Base-by-base conservation (phyloP, 345 rosid species). In the Durio zibethinus region DNA sequence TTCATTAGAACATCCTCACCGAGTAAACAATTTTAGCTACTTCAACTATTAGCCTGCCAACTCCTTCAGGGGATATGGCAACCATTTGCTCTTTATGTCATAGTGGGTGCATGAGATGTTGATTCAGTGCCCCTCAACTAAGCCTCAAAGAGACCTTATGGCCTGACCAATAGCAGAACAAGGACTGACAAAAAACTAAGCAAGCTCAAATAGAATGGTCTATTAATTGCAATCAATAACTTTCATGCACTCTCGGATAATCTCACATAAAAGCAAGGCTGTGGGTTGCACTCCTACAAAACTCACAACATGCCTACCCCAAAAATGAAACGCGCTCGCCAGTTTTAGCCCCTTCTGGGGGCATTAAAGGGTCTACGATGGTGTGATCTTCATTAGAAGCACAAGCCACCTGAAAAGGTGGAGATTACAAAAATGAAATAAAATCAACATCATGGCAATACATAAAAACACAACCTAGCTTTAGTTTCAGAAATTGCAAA, bases 361-460 rank as follows among this genome's bases (percentile, higher is more conserved):
- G 93, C 5, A 90, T 84, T 86, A 96, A 79, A 23, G 99, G 98
- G 77, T 96, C 97, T 25, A 91, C 97, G 27, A 75, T 71, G 0
- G 91, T 82, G 84, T 93, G 98, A 78, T 93, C 98, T 83, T 90
- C 94, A 64, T 62, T 92, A 45, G 98, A 93, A 83, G 99, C 97
- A 84, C 97, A 96, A 10, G 92, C 93, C 56, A 96, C 97, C 98
- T 96, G 89, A 69, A 45, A 78, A 71, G 33, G 67, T 25, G 59
- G 36, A 29, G 80, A 80, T 60, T 75, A 64, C 77, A 43, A 76
- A 73, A 10, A 45, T 25, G 45, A 48, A 80, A 62, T 29, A 5
- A 33, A 68, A 50, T 10, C 40, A 61, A 74, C 33, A 43, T 31
- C 62, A 12, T 31, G 7, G 50, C 33, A 31, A 48, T 48, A 29